Percentiles rank a stretch among this genome's conserved stretches.
Evolutionary conservation across 2,329 filamentous ascomycete genomes (phyloP).

Genomic region (Pseudocercospora cruenta): DNA sequence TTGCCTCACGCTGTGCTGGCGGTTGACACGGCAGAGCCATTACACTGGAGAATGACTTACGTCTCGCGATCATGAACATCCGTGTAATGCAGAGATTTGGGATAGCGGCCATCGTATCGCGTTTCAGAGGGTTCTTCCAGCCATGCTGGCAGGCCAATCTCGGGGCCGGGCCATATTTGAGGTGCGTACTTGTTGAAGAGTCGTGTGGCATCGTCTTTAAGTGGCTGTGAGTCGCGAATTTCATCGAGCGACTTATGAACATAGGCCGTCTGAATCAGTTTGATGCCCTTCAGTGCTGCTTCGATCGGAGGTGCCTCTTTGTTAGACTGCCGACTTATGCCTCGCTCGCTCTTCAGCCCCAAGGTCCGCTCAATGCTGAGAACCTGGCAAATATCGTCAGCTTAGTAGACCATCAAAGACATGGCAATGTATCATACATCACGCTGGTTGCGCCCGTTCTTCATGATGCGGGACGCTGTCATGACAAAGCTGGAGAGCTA

Average conservation of each 20-base stretch:
- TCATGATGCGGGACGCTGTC: conserved; percentile 13
- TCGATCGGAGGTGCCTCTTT: conserved; percentile 21
- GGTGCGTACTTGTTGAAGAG: conserved; percentile 21
- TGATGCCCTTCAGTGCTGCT: conserved; percentile 23
- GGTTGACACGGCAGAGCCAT: too few relatives aligned
- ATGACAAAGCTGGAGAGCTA: neutral
- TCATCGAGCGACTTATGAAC: conserved; percentile 17
- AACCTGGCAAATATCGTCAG: neutral
- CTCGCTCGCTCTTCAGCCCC: conserved; percentile 23
- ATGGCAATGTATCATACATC: neutral
- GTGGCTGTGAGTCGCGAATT: conserved; percentile 20
- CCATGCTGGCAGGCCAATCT: conserved; percentile 20
- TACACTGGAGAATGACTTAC: conserved; percentile 8
- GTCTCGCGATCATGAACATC: conserved; percentile 17
- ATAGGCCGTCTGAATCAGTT: conserved; percentile 19
- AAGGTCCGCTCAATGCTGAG: conserved; percentile 23
- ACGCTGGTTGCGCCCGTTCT: conserved; percentile 19
- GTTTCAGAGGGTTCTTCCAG: conserved; percentile 17
- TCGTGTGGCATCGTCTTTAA: conserved; percentile 17
- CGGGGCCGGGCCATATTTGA: conserved; percentile 20
- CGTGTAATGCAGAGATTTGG: conserved; percentile 15
- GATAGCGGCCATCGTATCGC: conserved; percentile 20
- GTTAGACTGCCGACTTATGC: conserved; percentile 24
- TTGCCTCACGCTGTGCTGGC: neutral
- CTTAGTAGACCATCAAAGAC: neutral